phyloP scores from a whole-genome alignment of 2,329 filamentous ascomycete species.

The Ophiostoma australiae region DNA sequence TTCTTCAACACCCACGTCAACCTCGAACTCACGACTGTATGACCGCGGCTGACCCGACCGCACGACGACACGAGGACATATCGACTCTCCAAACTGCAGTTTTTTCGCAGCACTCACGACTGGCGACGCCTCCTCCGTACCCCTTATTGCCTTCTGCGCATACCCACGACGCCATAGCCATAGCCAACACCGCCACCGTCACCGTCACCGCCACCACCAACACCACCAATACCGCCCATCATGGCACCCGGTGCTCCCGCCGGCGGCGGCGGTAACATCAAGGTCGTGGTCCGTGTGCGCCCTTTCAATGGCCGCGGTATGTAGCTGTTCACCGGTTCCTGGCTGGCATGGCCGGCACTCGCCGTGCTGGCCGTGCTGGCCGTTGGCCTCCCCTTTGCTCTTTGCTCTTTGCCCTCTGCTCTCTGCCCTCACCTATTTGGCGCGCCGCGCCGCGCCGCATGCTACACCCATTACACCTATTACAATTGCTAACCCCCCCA shows the following conservation, averaged over 20 bases:
- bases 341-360: too few species aligned
- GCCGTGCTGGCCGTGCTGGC: background rate
- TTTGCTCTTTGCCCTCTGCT: background rate
- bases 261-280: slow-evolving; percentile 82
- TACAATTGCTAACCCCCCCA: slow-evolving; percentile 35
- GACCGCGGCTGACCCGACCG: background rate
- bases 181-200: background rate
- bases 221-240: slow-evolving; percentile 27
- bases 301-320: slow-evolving; percentile 94
- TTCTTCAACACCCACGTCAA: background rate
- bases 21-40: background rate
- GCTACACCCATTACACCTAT: background rate
- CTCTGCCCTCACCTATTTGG: background rate
- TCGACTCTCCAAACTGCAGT: background rate
- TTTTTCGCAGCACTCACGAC: background rate
- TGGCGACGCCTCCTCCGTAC: background rate
- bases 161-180: background rate
- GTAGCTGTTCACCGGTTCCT: slow-evolving; percentile 21
- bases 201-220: background rate
- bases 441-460: background rate
- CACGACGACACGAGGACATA: background rate
- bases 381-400: background rate
- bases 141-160: background rate
- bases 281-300: slow-evolving; percentile 95
- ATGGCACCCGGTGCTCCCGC: slow-evolving; percentile 48